Evolutionary conservation across 495 filamentous ascomycete species (phyloP), one percentile per base, ranked within the genome.

Genomic region (Aspergillus sclerotioniger): DNA sequence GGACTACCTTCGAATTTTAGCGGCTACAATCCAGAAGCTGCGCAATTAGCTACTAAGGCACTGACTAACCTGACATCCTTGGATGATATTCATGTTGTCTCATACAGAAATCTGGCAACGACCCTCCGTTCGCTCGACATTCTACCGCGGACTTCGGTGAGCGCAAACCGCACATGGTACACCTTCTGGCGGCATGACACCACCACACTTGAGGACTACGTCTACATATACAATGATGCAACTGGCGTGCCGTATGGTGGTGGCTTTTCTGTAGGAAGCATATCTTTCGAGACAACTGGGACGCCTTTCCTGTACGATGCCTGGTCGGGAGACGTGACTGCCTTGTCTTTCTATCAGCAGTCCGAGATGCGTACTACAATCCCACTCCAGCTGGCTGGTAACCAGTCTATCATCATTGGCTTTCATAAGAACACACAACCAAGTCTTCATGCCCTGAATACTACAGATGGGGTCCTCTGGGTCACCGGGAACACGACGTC

Each of bases 151-250:
- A 48, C 54, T 10, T n/a, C 12, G 3, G 7, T 56, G 17, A 48
- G 43, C 15, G 35, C 54, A 5, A 33, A 48, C 28, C 25, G 54
- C 43, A 25, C 54, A n/a, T 47, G 43, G 43, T 48, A 48, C 20
- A 37, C 54, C 4, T 15, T 31, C 19, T 56, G 54, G 54, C 21
- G 54, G 43, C 16, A 56, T 12, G 54, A 56, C n/a, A 8, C 54
- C 0, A 6, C 6, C 20, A 48, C 16, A 15, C 9, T 16, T 3
- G n/a, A 13, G 3, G 2, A 48, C 28, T 39, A 37, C 21, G 44
- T 49, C 13, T 56, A 44, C 41, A 44, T 44, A n/a, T 44, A 16
- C 41, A 44, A 44, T 15, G 41, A 44, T 19, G 41, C 41, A 13
- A 19, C 41, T 19, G 15, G 10, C 41, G 6, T 8, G 15, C 41